phyloP scores from a whole-genome alignment of 768 basidiomycete species.

The Hypsizygus marmoreus region DNA sequence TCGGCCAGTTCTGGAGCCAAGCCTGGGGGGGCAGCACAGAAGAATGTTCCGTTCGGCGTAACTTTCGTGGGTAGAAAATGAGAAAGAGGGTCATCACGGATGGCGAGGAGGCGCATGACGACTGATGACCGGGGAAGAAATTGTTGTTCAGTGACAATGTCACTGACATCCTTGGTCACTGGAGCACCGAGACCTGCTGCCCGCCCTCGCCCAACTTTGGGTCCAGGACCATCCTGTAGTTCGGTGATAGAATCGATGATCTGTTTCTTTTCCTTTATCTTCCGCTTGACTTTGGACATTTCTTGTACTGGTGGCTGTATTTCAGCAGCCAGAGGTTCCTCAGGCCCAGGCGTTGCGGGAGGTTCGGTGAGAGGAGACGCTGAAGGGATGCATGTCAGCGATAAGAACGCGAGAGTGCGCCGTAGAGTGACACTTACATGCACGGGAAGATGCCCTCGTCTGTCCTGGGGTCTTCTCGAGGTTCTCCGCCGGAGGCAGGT shows the following conservation, averaged over 20 bases:
- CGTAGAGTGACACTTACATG: slow-evolving; percentile 57
- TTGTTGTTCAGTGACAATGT: slow-evolving; percentile 77
- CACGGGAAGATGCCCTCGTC: slow-evolving; percentile 64
- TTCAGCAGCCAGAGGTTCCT: slow-evolving; percentile 45
- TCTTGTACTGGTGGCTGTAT: slow-evolving; percentile 47
- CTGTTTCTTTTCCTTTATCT: slow-evolving; percentile 76
- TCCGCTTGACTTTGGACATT: slow-evolving; percentile 44
- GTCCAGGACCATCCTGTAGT: slow-evolving; percentile 64
- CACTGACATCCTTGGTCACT: slow-evolving; percentile 57
- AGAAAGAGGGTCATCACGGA: slow-evolving; percentile 79
- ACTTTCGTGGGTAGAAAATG: slow-evolving; percentile 84
- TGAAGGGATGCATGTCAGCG: slow-evolving; percentile 25
- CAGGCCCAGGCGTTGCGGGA: slow-evolving; percentile 77
- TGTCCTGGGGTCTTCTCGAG: slow-evolving; percentile 60
- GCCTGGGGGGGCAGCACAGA: slow-evolving; percentile 85
- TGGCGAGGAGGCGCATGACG: slow-evolving; percentile 84
- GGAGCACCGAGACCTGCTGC: slow-evolving; percentile 53
- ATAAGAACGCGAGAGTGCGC: background rate
- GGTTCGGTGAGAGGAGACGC: slow-evolving; percentile 78
- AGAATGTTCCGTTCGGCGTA: slow-evolving; percentile 71
- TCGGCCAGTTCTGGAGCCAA: slow-evolving; percentile 79
- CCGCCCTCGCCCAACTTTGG: slow-evolving; percentile 56
- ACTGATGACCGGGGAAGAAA: slow-evolving; percentile 85
- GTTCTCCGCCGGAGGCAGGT: slow-evolving; percentile 42
- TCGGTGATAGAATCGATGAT: slow-evolving; percentile 92